Percentiles rank a stretch among this genome's conserved stretches.
These are phyloP conservation scores for Magnolia officinalis DNA, from an alignment of 164 flowering plant species.

Conservation along the genomic window DNA sequence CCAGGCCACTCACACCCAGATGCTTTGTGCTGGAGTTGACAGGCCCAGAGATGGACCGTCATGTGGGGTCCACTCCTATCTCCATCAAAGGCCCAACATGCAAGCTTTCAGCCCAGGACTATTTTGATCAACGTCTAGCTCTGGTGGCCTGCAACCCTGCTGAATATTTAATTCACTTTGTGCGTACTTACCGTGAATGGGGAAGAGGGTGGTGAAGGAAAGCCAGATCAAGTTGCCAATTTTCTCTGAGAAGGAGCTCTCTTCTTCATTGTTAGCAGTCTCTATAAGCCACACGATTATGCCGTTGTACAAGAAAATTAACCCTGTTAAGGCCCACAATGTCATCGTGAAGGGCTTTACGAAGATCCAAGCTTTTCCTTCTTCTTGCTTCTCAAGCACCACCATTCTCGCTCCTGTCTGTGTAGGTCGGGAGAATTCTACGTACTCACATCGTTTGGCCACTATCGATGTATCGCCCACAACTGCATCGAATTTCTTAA, in stretches of 20 bases:
- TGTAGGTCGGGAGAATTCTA: constrained; percentile 26
- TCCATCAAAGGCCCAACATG: no score
- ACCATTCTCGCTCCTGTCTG: constrained; percentile 21
- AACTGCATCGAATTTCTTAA: constrained; percentile 29
- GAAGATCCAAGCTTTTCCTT: constrained; percentile 21
- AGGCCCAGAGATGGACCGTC: no score
- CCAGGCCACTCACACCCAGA: no score
- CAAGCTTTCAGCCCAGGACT: no score
- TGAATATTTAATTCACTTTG: not conserved
- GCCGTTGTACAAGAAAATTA: not conserved
- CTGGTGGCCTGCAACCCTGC: no score
- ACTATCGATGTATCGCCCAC: constrained; percentile 28
- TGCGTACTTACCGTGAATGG: constrained; percentile 1
- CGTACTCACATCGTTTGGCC: constrained; percentile 21
- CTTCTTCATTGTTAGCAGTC: not conserved
- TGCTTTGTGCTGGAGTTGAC: no score
- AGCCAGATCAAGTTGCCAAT: constrained; percentile 2
- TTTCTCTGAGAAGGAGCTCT: not conserved
- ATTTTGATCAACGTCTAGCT: no score
- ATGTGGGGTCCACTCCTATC: no score
- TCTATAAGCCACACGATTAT: constrained; percentile 12
- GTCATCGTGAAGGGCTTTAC: constrained; percentile 16
- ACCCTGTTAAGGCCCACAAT: constrained; percentile 17
- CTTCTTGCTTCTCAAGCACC: not conserved
- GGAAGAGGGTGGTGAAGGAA: constrained; percentile 10